These are phyloP conservation scores for Rhizodiscina lignyota DNA, from an alignment of 495 filamentous ascomycete species.

Conservation along the genomic window DNA sequence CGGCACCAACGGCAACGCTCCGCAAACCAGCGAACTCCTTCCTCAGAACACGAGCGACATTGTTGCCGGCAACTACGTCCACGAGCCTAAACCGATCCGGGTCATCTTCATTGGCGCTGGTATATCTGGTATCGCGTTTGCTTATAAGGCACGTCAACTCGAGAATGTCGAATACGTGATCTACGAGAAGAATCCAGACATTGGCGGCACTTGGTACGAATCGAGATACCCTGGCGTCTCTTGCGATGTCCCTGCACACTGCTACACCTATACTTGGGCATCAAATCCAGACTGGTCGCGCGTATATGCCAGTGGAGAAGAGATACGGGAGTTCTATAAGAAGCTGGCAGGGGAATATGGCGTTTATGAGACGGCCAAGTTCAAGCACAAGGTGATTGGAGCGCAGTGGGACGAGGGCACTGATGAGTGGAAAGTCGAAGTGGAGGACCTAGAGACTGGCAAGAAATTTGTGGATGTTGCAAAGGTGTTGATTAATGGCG, in stretches of 20 bases:
- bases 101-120: constrained; percentile 38
- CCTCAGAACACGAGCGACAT: too few relatives aligned
- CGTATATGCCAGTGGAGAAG: constrained; percentile 19
- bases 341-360: constrained; percentile 12
- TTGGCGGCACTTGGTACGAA: constrained; percentile 16
- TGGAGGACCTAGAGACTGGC: constrained; percentile 4
- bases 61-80: too few relatives aligned
- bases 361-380: constrained; percentile 14
- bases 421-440: constrained; percentile 7
- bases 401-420: constrained; percentile 14
- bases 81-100: constrained; percentile 21
- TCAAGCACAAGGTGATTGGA: constrained; percentile 16
- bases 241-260: constrained; percentile 20
- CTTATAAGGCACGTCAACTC: constrained; percentile 30
- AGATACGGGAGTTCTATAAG: constrained; percentile 21
- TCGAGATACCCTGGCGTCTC: constrained; percentile 18
- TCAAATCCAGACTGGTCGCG: constrained; percentile 21
- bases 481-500: constrained; percentile 19
- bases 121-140: constrained; percentile 15
- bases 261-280: constrained; percentile 19
- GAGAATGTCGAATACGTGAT: constrained; percentile 16
- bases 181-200: constrained; percentile 12
- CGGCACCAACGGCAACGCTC: too few relatives aligned
- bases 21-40: too few relatives aligned
- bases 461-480: constrained; percentile 7